A percentile compares a stretch with the other conserved stretches of the same genome.
Conservation (phyloP, 768 basidiomycete species). For the Nevesoporus exiguus region DNA sequence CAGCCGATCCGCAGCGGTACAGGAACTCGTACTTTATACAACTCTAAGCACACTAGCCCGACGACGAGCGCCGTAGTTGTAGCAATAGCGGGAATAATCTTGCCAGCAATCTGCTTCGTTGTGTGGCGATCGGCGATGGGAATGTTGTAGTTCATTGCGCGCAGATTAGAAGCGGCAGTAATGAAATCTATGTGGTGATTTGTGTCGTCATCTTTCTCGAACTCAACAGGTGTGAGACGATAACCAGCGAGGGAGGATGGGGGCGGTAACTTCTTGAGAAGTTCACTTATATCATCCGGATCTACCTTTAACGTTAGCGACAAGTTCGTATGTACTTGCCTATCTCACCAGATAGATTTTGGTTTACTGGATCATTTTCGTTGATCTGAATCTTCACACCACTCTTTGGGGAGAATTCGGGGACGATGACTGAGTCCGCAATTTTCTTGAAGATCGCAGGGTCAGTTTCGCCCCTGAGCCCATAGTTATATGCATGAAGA, state of each 20-base stretch:
- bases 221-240: constrained; percentile 90
- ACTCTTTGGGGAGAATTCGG: constrained; percentile 89
- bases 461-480: constrained; percentile 86
- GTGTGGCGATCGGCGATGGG: constrained; percentile 81
- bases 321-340: neutral
- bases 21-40: constrained; percentile 74
- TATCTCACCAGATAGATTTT: constrained; percentile 34
- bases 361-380: constrained; percentile 84
- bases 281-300: constrained; percentile 48
- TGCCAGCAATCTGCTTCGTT: constrained; percentile 97
- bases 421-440: constrained; percentile 77
- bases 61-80: constrained; percentile 95
- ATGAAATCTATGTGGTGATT: constrained; percentile 99
- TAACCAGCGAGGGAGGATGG: constrained; percentile 96
- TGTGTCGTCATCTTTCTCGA: constrained; percentile 98
- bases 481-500: constrained; percentile 97
- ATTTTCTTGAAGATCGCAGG: constrained; percentile 77
- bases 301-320: constrained; percentile 31
- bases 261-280: constrained; percentile 71
- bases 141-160: constrained; percentile 94
- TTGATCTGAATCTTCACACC: constrained; percentile 92
- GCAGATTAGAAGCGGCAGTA: constrained; percentile 94
- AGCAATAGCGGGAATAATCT: constrained; percentile 99
- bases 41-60: constrained; percentile 92
- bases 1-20: neutral